Percentiles rank a stretch among this genome's conserved stretches.
Evolutionary conservation across 208 protist genomes (phyloP).

Genomic region (Trichomonas vaginalis): DNA sequence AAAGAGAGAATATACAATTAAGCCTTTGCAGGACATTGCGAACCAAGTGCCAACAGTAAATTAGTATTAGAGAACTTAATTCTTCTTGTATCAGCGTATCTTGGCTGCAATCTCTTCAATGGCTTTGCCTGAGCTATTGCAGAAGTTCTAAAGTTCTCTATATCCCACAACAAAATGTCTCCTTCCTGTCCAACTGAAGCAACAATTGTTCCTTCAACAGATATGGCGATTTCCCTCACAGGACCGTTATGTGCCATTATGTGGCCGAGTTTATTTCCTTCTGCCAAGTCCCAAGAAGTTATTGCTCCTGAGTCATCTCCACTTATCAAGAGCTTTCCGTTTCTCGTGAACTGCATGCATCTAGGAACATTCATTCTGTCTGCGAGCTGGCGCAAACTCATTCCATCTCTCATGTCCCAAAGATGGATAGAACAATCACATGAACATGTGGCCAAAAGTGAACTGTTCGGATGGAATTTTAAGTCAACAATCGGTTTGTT

Average conservation of each 20-base stretch:
- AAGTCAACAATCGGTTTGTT: not conserved
- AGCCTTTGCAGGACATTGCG: not conserved
- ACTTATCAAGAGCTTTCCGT: not conserved
- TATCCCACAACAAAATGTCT: not conserved
- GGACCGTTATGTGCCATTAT: not conserved
- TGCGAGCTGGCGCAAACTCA: not conserved
- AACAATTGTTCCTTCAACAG: not conserved
- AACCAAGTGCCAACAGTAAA: not conserved
- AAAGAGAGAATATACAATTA: not conserved
- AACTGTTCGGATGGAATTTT: not conserved
- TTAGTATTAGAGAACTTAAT: not conserved
- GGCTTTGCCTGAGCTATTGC: not conserved
- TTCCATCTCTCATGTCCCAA: not conserved
- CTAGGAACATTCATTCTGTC: not conserved
- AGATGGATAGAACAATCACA: not conserved
- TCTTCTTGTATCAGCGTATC: not conserved
- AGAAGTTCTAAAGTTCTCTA: not conserved
- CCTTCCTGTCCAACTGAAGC: not conserved
- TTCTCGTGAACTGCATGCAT: not conserved
- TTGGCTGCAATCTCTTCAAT: not conserved
- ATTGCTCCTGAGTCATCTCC: not conserved
- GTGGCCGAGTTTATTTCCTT: not conserved
- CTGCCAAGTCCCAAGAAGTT: not conserved
- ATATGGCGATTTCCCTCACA: not conserved
- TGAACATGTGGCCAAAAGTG: not conserved